phyloP scores from a whole-genome alignment of 2,329 filamentous ascomycete genomes.

The Coleophoma crateriformis region DNA sequence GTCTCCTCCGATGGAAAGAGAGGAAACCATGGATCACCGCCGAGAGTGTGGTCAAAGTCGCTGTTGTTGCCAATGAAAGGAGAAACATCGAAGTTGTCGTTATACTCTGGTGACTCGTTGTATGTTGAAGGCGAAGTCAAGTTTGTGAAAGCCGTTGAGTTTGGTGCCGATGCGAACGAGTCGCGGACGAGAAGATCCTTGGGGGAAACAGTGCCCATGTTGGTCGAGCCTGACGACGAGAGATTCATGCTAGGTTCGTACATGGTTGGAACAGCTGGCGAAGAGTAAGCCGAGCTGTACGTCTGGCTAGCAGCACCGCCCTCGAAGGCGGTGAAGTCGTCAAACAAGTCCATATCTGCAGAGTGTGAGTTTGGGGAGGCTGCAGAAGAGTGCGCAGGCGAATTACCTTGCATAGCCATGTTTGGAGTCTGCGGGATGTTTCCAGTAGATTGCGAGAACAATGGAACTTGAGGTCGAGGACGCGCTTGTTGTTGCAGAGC shows the following conservation, averaged over 20 bases:
- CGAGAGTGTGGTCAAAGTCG: conserved; percentile 33
- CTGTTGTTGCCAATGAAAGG: conserved; percentile 65
- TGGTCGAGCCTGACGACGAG: conserved; percentile 38
- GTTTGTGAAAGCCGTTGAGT: conserved; percentile 76
- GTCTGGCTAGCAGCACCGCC: conserved; percentile 22
- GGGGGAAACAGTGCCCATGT: conserved; percentile 73
- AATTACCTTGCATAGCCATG: conserved; percentile 54
- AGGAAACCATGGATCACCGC: conserved; percentile 61
- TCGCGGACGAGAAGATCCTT: conserved; percentile 72
- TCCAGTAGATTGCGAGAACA: conserved; percentile 59
- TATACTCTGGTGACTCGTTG: conserved; percentile 69
- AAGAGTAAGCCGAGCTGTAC: conserved; percentile 22
- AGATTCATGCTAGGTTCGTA: conserved; percentile 42
- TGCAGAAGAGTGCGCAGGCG: conserved; percentile 10
- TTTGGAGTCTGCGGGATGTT: conserved; percentile 38
- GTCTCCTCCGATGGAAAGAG: conserved; percentile 56
- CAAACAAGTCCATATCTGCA: conserved; percentile 49
- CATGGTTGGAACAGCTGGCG: conserved; percentile 31
- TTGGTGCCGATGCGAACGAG: conserved; percentile 68
- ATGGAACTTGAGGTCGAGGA: conserved; percentile 63
- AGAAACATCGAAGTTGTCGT: conserved; percentile 69
- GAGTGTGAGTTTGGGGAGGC: conserved; percentile 20
- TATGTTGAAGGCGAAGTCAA: conserved; percentile 79
- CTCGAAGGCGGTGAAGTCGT: conserved; percentile 53
- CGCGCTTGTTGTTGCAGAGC: conserved; percentile 48